phyloP scores from a whole-genome alignment of 331 rosid genomes.

The Dryas integrifolia region DNA sequence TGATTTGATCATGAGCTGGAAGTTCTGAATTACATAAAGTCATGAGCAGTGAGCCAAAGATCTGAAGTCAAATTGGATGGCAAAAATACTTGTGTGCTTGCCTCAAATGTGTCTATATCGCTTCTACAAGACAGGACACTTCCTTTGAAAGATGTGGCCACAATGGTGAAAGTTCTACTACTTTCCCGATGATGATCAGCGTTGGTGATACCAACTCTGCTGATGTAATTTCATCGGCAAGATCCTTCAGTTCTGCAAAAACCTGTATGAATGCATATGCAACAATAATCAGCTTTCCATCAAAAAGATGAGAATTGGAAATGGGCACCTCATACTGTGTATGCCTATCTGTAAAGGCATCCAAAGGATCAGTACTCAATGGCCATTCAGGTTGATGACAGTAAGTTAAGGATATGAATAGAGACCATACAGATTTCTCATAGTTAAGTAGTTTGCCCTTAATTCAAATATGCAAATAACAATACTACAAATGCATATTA shows the following conservation, averaged over 20 bases:
- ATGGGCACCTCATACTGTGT: not conserved
- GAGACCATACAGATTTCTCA: not conserved
- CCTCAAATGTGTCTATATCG: constrained; percentile 27
- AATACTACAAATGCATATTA: too few relatives aligned
- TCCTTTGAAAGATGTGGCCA: constrained; percentile 60
- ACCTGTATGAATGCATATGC: constrained; percentile 51
- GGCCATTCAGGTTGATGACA: not conserved
- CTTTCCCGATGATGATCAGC: constrained; percentile 81
- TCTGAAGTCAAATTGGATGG: not conserved
- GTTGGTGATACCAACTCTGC: constrained; percentile 79
- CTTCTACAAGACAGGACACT: constrained; percentile 47
- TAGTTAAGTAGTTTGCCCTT: not conserved
- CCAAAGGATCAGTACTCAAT: not conserved
- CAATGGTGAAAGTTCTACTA: constrained; percentile 80
- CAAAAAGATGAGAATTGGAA: not conserved
- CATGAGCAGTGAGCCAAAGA: not conserved
- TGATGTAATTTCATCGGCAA: constrained; percentile 53
- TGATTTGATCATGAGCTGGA: not conserved
- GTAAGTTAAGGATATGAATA: not conserved
- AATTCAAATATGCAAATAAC: not conserved
- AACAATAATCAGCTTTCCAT: not conserved
- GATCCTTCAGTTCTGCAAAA: constrained; percentile 76
- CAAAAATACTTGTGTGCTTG: not conserved
- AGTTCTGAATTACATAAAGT: not conserved
- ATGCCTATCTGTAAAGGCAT: not conserved